phyloP scores from a whole-genome alignment of 495 filamentous ascomycete genomes.

The Hypoxylon fragiforme region DNA sequence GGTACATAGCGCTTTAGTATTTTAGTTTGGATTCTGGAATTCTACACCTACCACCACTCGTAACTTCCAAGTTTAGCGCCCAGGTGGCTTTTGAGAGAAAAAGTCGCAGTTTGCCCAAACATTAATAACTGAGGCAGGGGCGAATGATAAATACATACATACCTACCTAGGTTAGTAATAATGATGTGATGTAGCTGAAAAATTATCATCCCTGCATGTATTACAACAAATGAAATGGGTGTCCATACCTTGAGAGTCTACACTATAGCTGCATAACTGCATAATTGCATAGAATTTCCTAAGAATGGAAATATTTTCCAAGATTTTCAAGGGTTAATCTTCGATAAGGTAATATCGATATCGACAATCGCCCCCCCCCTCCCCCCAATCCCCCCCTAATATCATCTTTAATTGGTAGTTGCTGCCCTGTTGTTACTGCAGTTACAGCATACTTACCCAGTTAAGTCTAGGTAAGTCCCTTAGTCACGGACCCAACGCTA shows the following conservation, averaged over 20 bases:
- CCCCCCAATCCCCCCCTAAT: neutral
- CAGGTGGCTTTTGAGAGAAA: too few relatives aligned
- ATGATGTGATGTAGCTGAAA: too few relatives aligned
- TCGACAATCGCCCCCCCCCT: conserved; percentile 8
- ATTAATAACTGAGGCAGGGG: too few relatives aligned
- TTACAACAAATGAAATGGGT: too few relatives aligned
- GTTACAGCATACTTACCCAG: conserved; percentile 2
- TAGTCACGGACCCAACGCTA: conserved; percentile 34
- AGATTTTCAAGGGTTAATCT: too few relatives aligned
- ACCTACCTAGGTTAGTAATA: too few relatives aligned
- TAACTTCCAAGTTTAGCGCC: too few relatives aligned
- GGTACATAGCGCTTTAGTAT: neutral
- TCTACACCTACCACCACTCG: too few relatives aligned
- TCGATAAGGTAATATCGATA: conserved; percentile 18
- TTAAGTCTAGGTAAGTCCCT: conserved; percentile 14
- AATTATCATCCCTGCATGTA: neutral
- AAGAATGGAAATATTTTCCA: too few relatives aligned
- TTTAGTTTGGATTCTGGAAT: neutral
- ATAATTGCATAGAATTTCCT: conserved; percentile 13
- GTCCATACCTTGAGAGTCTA: too few relatives aligned
- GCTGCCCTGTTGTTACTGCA: neutral
- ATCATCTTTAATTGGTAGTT: conserved; percentile 13
- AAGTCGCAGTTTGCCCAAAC: too few relatives aligned
- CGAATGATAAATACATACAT: neutral
- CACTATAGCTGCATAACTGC: too few relatives aligned